Base-by-base conservation (phyloP, 176 grass and related monocot genomes). In the Rhynchospora tenuis region DNA sequence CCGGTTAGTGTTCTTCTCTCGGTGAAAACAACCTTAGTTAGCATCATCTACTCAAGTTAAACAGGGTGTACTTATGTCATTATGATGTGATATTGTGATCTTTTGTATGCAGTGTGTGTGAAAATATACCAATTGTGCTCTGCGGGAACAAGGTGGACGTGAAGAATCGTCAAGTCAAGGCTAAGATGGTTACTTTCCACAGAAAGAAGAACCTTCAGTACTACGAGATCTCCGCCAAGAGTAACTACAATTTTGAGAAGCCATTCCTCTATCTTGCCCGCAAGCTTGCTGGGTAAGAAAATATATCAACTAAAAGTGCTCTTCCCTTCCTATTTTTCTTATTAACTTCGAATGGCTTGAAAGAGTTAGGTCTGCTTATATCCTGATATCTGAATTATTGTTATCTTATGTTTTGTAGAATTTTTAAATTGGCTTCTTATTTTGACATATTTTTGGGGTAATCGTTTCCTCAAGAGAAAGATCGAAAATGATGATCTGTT, bases 171-270 rank as follows among this genome's bases (percentile, higher is more conserved):
- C 81, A 84, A 42, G 86, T 88, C 51, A 88, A 88, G 61, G 86
- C 86, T 19, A 80, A 88, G 81, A 75, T 79, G 82, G 86, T 88
- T 17, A 88, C 81, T 29, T 88, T 88, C 86, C 86, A 88, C 61
- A 88, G 86, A 78, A 88, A 88, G 81, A 88, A 84, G 72, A 88
- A 88, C 71, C 72, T 88, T 16, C 86, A 88, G 73, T 88, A 88
- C 70, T 88, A 88, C 80, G 86, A 84, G 63, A 88, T 88, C 48
- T 88, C 86, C 59, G 86, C 86, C 29, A 88, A 88, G 81, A 88
- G 86, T 19, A 88, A 88, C 74, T 87, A 87, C 57, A 87, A 86
- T 58, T 86, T 86, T 54, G 85, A 86, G 78, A 86, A 86, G 54
- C 86, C 86, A 1, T 87, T 87, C 81, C 81, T 88, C 11, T 88